These are phyloP conservation scores for Taphrina deformans DNA, from an alignment of 1,139 yeast species.

Conservation along the genomic window DNA sequence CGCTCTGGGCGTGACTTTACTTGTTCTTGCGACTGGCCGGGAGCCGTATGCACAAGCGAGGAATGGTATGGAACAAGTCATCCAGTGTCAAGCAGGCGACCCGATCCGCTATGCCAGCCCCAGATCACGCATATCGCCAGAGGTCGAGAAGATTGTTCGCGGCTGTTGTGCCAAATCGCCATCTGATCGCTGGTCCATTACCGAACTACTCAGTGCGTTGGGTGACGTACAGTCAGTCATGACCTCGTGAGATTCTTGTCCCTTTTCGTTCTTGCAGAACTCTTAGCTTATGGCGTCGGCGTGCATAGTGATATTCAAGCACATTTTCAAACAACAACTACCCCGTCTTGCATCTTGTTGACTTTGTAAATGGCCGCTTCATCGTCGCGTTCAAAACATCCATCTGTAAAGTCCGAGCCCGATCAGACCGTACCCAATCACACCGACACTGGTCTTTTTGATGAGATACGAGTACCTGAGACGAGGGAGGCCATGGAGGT, in stretches of 20 bases:
- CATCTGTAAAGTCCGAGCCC: conserved; percentile 22
- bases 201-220: neutral
- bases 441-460: neutral
- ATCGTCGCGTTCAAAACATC: neutral
- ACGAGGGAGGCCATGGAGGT: neutral
- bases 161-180: conserved; percentile 14
- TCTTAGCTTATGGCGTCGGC: neutral
- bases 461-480: neutral
- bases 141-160: conserved; percentile 6
- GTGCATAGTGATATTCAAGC: too few species aligned
- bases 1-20: conserved; percentile 20
- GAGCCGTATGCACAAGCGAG: conserved; percentile 21
- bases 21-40: conserved; percentile 24
- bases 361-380: neutral
- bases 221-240: neutral
- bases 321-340: too few species aligned
- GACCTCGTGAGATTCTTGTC: neutral
- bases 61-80: conserved; percentile 14
- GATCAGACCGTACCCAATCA: conserved; percentile 13
- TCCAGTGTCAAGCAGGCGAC: conserved; percentile 25
- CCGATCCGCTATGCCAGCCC: conserved; percentile 12
- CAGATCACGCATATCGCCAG: neutral
- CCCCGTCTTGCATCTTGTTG: too few species aligned
- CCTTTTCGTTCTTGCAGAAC: neutral
- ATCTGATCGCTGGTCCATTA: conserved; percentile 9